phyloP scores from a whole-genome alignment of 139 green algal genomes.

The Coccomyxa sp. region DNA sequence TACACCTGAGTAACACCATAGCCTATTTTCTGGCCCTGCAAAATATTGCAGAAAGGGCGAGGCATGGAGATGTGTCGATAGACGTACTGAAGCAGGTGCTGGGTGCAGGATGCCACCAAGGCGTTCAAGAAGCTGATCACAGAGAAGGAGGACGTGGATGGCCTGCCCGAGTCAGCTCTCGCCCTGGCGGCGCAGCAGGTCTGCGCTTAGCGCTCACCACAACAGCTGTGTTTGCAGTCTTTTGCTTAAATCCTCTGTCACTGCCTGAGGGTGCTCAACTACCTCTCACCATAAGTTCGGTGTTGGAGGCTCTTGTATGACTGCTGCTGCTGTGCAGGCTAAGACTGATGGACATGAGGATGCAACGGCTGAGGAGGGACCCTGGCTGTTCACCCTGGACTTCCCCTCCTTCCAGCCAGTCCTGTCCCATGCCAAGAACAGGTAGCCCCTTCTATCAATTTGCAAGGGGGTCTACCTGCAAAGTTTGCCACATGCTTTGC shows the following conservation, averaged over 20 bases:
- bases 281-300: no score
- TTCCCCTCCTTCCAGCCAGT: constrained; percentile 86
- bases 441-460: no score
- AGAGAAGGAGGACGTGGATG: constrained; percentile 70
- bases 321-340: constrained; percentile 8
- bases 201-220: not conserved
- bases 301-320: not conserved
- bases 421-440: constrained; percentile 82
- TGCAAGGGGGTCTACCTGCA: no score
- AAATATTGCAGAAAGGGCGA: no score
- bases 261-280: not conserved
- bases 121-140: constrained; percentile 84
- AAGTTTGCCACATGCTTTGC: no score
- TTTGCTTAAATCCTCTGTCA: not conserved
- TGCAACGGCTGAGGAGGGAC: constrained; percentile 75
- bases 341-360: constrained; percentile 65
- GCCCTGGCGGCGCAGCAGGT: constrained; percentile 53
- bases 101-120: constrained; percentile 74
- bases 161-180: constrained; percentile 37
- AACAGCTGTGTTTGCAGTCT: not conserved
- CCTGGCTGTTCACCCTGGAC: constrained; percentile 95
- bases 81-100: no score
- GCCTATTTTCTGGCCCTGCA: no score
- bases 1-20: no score
- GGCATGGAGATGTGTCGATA: no score